Evolutionary conservation across 805 yeast species (phyloP), one percentile per base, ranked within the genome.

Genomic region (Candida boleticola): DNA sequence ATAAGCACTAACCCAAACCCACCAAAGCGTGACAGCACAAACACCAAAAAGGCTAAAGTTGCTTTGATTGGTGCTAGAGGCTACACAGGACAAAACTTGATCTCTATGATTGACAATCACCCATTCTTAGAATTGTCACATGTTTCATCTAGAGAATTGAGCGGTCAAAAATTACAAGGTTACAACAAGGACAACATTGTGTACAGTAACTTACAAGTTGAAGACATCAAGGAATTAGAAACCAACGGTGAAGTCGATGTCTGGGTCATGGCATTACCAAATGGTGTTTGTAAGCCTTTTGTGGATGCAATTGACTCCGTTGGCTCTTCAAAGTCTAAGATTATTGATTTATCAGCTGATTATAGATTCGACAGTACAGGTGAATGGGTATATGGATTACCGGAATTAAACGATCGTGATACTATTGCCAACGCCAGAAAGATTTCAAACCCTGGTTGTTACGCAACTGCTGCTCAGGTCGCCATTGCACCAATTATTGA

Each of bases 251-350:
- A 79, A 41, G 87, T 93, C 44, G 99, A 93, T 57, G 84, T 90
- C 40, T 93, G 99, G 99, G 95, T 95, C 21, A 93, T 95, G 99
- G 99, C 99, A 1, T 76, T 93, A 56, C 99, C 99, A 49, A 93
- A 93, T 62, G 97, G 97, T 37, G 97, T 93, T 29, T 93, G 98
- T 60, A 82, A 82, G 60, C 93, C 89, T 42, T 85, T 86, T 61
- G 93, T 86, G 30, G 82, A 82, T 16, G 89, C 92, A 20, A 85
- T 86, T 53, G 87, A 82, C 51, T 73, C 81, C 17, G 85, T 82
- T 22, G 57, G 60, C n/a, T 53, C 57, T 37, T 85, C 90, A 36
- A 74, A 80, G 36, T 83, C 86, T 14, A 93, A 89, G 57, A 89
- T 93, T 44, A 75, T 93, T 48, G 99, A 93, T 60, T 73, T 93